These are phyloP conservation scores for Peronospora farinosa DNA, from an alignment of 352 stramenopile species.

Conservation along the genomic window DNA sequence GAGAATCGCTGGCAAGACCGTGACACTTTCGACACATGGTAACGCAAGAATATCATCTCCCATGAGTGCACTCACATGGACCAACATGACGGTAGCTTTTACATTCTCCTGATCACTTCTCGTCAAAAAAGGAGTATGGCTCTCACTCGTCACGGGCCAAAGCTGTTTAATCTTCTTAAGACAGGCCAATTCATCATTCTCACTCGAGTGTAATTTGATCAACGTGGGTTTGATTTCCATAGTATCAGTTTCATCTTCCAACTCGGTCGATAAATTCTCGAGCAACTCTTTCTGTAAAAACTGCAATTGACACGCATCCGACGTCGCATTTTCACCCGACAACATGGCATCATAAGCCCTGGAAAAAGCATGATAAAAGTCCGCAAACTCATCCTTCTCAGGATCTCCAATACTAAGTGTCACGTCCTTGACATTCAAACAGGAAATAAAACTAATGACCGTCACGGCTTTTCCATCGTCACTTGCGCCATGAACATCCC, in stretches of 20 bases:
- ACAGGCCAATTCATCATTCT: conserved; percentile 37
- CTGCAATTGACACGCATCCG: conserved; percentile 60
- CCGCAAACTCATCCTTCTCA: conserved; percentile 36
- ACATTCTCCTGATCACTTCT: conserved; percentile 40
- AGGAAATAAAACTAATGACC: conserved; percentile 46
- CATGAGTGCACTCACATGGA: conserved; percentile 41
- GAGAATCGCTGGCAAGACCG: conserved; percentile 49
- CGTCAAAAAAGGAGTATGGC: conserved; percentile 65
- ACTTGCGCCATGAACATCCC: conserved; percentile 31
- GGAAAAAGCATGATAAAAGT: conserved; percentile 54
- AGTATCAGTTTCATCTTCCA: conserved; percentile 18
- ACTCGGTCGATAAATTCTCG: conserved; percentile 27
- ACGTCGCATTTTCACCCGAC: conserved; percentile 38
- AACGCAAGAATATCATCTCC: conserved; percentile 44
- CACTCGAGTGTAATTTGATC: conserved; percentile 38
- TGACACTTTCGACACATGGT: conserved; percentile 46
- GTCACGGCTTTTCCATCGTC: conserved; percentile 46
- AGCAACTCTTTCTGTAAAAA: conserved; percentile 57
- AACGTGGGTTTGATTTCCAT: conserved; percentile 48
- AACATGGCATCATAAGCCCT: conserved; percentile 60
- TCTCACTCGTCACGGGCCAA: conserved; percentile 40
- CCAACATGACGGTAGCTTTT: conserved; percentile 45
- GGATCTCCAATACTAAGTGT: conserved; percentile 45
- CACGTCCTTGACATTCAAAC: conserved; percentile 32
- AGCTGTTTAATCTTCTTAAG: conserved; percentile 36